phyloP scores from a whole-genome alignment of 202 grass and related monocot genomes.

The Setaria viridis region DNA sequence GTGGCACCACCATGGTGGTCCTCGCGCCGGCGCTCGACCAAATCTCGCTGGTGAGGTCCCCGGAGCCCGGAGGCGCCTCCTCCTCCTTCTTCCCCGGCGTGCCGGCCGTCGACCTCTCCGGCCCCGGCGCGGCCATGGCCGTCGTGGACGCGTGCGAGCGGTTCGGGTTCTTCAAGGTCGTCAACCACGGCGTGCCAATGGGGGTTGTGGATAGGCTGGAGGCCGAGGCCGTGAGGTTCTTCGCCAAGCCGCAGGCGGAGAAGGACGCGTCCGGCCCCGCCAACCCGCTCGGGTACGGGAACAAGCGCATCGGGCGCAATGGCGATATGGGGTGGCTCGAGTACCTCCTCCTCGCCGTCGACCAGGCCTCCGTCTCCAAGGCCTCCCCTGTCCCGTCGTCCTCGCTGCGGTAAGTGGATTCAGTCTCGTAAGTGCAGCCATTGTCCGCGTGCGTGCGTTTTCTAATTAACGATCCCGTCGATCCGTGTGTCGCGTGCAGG shows the following conservation, averaged over 20 bases:
- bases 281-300: constrained; percentile 81
- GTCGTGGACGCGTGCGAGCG: constrained; percentile 70
- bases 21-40: constrained; percentile 65
- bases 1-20: constrained; percentile 60
- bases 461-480: too few relatives aligned
- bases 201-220: constrained; percentile 59
- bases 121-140: constrained; percentile 31
- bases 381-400: constrained; percentile 40
- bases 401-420: constrained; percentile 39
- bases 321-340: constrained; percentile 89
- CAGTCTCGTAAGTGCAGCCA: not conserved
- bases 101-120: constrained; percentile 65
- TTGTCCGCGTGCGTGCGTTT: not conserved
- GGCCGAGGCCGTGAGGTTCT: constrained; percentile 67
- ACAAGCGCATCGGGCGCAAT: constrained; percentile 71
- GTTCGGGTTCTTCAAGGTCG: constrained; percentile 77
- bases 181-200: constrained; percentile 61
- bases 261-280: constrained; percentile 69
- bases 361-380: not conserved
- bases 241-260: constrained; percentile 59
- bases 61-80: not conserved
- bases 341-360: constrained; percentile 84
- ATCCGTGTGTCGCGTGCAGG: constrained; percentile 27
- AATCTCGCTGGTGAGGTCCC: constrained; percentile 58
- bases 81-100: constrained; percentile 27